Evolutionary conservation across 2,329 filamentous ascomycete genomes (phyloP), one percentile per base, ranked within the genome.

Genomic region (Passalora sequoiae): DNA sequence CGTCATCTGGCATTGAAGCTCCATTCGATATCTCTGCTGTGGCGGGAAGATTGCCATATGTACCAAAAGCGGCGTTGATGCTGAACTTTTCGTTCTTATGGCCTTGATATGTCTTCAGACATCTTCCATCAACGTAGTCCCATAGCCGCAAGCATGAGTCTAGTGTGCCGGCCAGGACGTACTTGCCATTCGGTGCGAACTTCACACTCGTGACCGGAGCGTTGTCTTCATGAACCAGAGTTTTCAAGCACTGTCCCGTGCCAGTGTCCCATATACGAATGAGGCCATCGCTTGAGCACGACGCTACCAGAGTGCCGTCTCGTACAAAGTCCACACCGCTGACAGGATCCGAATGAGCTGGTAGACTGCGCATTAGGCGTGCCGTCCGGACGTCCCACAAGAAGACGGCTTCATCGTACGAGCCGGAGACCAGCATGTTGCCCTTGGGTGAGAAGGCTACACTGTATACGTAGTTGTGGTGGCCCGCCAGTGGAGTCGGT

Each of bases 361-460:
- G 92, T 27, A 98, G 69, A 50, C 84, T 89, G 42, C 89, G 79
- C 89, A 98, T 95, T 24, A 92, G 73, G 16, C 84, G 75, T 0
- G 88, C 89, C 0, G 88, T 87, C 10, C 92, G 78, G 10, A 97
- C 86, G 65, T 98, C 92, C 92, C 92, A 98, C 4, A 98, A 69
- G 53, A 95, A 96, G 0, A 98, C 88, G 4, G 92, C 92, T 70
- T 98, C 92, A 56, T 98, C 92, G 67, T 96, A 97, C 52, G 86
- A 94, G 9, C 92, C 92, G 54, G 86, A 94, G 12, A 89, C 92
- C 24, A 98, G 77, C 62, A 97, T 95, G 61, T 98, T 98, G 17
- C 92, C 92, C 65, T 96, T 97, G 1, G 92, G 92, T n/a, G 87
- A 91, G 66, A 97, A 97, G 4, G 89, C 89, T 24, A 98, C 73